Evolutionary conservation across 441 rosid species (phyloP).

Genomic region (Melastoma candidum): DNA sequence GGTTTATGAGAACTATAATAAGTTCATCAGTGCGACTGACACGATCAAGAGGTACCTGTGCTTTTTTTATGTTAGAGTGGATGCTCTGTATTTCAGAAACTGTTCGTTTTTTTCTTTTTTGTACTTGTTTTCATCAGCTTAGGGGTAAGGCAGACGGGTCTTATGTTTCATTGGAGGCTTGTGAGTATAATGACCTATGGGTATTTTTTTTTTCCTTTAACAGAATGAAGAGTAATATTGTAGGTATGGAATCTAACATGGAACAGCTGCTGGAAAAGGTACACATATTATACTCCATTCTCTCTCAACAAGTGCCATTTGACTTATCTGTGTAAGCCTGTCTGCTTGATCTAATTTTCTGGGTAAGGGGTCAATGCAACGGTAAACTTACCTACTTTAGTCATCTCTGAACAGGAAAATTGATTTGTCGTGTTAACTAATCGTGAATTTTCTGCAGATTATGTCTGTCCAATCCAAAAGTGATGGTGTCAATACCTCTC

Average conservation of each 20-base stretch:
- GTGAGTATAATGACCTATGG: slow-evolving; percentile 3
- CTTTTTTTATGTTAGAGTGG: background rate
- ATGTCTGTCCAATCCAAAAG: slow-evolving; percentile 95
- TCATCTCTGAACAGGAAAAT: slow-evolving; percentile 37
- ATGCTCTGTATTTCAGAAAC: too few species aligned
- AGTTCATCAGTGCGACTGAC: slow-evolving; percentile 97
- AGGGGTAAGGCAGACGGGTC: background rate
- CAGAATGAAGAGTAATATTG: slow-evolving; percentile 97
- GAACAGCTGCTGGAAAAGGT: slow-evolving; percentile 94
- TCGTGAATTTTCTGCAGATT: slow-evolving; percentile 40
- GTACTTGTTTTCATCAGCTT: too few species aligned
- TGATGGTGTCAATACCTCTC: slow-evolving; percentile 90
- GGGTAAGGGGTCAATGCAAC: background rate
- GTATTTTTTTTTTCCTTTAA: slow-evolving; percentile 11
- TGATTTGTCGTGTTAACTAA: slow-evolving; percentile 3
- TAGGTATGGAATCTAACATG: slow-evolving; percentile 97
- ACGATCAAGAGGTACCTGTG: slow-evolving; percentile 71
- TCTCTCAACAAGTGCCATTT: background rate
- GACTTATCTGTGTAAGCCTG: background rate
- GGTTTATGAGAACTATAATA: slow-evolving; percentile 87
- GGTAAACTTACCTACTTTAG: slow-evolving; percentile 15
- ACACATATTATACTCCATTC: slow-evolving; percentile 2
- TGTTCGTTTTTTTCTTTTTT: too few species aligned
- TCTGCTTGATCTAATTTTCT: background rate
- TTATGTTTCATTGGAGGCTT: slow-evolving; percentile 4